Evolutionary conservation across 345 rosid species (phyloP), one percentile per base, ranked within the genome.

Genomic region (Euphorbia tirucalli): DNA sequence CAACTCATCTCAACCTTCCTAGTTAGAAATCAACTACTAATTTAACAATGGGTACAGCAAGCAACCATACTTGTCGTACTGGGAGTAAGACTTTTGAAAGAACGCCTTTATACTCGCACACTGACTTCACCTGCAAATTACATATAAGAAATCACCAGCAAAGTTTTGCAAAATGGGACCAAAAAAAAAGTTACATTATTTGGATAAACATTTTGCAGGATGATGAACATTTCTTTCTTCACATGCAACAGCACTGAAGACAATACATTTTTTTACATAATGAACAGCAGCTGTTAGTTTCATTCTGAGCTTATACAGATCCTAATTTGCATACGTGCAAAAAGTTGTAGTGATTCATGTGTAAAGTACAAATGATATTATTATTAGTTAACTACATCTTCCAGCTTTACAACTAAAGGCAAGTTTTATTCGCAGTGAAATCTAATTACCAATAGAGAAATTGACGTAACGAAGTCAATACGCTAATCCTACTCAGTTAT

Each of bases 71-170:
- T 93, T 93, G 98, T 66, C 87, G 88, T 71, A 85, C 93, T 66
- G 88, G 91, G 70, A 83, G 91, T 57, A 89, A 78, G 69, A 94
- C 93, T 84, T 92, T 94, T 55, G 87, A 84, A 71, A 89, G 96
- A 80, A 88, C 87, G 52, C 98, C 97, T 83, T 86, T 92, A 84
- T 86, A 80, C 72, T 87, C 79, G 35, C 86, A 83, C 18, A 65
- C 77, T 73, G 81, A 69, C 87, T 90, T 94, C 76, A 89, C 85
- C 98, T 94, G 82, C 55, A 79, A 30, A 68, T 41, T 66, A 10
- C 39, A 75, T 25, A 19, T 3, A 57, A n/a, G 30, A 69, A 7
- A 24, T 66, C 14, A 55, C 25, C n/a, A 61, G 46, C 39, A 60
- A 31, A 55, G 64, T 19, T 35, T 64, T 41, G 61, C 44, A 57